Evolutionary conservation across 495 filamentous ascomycete species (phyloP), one percentile per base, ranked within the genome.

Genomic region (Talaromyces wortmannii): DNA sequence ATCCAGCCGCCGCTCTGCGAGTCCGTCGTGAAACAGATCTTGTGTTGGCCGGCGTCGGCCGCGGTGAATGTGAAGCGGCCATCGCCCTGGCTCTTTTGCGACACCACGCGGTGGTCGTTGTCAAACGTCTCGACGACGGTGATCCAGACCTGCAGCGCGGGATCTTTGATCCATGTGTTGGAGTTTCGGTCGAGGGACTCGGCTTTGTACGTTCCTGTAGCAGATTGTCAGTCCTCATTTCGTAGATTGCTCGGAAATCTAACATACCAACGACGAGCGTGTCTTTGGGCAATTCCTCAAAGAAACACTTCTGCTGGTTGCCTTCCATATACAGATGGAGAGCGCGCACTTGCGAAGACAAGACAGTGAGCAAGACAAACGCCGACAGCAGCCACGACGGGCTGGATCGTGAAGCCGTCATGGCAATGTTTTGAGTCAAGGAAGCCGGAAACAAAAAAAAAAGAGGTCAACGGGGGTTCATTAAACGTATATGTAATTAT

Each of bases 301-400:
- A 96, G 84, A 98, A 97, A 74, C 94, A 98, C 60, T 78, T 75
- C 48, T 69, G 64, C 63, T 77, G 70, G 13, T 82, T 80, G 59
- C 87, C 88, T 64, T 97, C 92, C 70, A 97, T 84, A 78, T 89
- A 97, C 82, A 98, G 96, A 83, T 96, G 91, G 55, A 98, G 83
- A 42, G 90, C 91, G 58, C 90, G 84, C 48, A 85, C 81, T 29
- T 85, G 87, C 13, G 78, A 50, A 15, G 83, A 65, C 11, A 68
- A 53, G 44, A 58, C 45, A 36, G 72, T 71, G 57, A 77, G 61
- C 42, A 77, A 59, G 50, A 68, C 66, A 45, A 71, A 68, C 15
- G 59, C 55, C 50, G 66, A 68, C 30, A 66, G 61, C 18, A 74
- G 68, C 73, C 74, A 76, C 63, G 72, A 75, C 54, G 64, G 53